phyloP scores from a whole-genome alignment of 805 yeast species.

The Sungouiella blattae region DNA sequence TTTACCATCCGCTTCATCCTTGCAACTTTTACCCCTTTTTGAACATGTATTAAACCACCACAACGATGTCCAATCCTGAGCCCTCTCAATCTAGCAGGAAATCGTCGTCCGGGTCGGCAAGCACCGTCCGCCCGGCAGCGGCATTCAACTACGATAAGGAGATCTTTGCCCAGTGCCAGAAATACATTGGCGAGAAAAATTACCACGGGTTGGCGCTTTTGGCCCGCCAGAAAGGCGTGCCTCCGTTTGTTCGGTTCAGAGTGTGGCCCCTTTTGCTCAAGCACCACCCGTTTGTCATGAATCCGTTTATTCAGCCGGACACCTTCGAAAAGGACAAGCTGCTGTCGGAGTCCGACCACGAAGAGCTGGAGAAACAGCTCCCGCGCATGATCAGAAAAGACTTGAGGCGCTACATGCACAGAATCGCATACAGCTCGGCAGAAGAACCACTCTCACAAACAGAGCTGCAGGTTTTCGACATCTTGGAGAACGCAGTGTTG shows the following conservation, averaged over 20 bases:
- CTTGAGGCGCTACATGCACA: conserved; percentile 56
- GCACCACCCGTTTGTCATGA: conserved; percentile 79
- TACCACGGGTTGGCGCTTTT: conserved; percentile 73
- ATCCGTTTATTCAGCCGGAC: conserved; percentile 71
- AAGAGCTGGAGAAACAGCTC: conserved; percentile 19
- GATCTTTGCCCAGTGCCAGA: conserved; percentile 51
- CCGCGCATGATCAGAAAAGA: conserved; percentile 49
- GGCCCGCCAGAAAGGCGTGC: conserved; percentile 82
- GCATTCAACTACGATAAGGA: conserved; percentile 40
- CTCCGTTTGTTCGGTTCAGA: conserved; percentile 70
- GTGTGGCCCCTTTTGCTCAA: conserved; percentile 84
- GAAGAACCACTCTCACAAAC: conserved; percentile 31
- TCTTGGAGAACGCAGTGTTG: conserved; percentile 56
- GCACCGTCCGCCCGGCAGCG: conserved; percentile 1
- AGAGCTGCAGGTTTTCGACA: conserved; percentile 52
- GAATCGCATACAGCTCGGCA: conserved; percentile 30
- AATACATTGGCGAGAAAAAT: conserved; percentile 56
- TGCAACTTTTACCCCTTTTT: no score
- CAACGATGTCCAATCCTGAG: not conserved
- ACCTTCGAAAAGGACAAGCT: conserved; percentile 25
- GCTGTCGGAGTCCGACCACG: conserved; percentile 8
- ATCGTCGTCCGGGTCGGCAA: conserved; percentile 2
- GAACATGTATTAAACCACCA: conserved; percentile 3
- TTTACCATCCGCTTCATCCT: no score
- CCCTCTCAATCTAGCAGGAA: conserved; percentile 1